A percentile compares a stretch with the other conserved stretches of the same genome.
Conservation (phyloP, 2,329 filamentous ascomycete species). For the Polychaeton citri region DNA sequence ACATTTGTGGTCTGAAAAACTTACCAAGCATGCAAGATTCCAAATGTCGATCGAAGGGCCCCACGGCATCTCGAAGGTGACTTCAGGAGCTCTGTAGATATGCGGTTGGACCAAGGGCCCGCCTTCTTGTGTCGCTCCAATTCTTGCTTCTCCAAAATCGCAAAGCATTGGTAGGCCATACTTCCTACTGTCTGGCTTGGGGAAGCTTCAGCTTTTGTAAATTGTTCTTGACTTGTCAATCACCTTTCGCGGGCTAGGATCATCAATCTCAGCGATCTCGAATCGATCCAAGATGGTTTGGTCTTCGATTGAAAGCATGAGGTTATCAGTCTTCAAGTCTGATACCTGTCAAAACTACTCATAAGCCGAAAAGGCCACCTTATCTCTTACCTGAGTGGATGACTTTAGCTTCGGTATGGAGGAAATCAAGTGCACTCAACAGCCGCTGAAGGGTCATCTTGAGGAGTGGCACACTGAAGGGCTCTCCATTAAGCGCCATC, state of each 20-base stretch:
- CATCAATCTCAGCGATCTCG: constrained; percentile 6
- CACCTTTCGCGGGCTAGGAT: constrained; percentile 8
- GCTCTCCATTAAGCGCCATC: background rate
- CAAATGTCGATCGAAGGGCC: constrained; percentile 19
- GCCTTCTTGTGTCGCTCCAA: constrained; percentile 1
- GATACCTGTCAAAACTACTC: no score
- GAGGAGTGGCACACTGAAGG: background rate
- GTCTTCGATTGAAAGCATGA: constrained; percentile 11
- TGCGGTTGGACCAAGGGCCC: constrained; percentile 8
- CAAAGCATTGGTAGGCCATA: constrained; percentile 9
- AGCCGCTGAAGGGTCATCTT: constrained; percentile 12
- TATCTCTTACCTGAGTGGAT: constrained; percentile 16
- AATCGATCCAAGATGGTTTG: constrained; percentile 7
- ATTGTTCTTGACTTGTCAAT: constrained; percentile 7
- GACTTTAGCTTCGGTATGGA: constrained; percentile 14
- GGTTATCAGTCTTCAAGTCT: constrained; percentile 11
- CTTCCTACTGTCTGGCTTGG: constrained; percentile 2
- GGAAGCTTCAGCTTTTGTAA: constrained; percentile 8
- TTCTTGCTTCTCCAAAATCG: constrained; percentile 11
- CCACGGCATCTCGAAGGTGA: constrained; percentile 19
- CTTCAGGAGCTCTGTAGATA: constrained; percentile 18
- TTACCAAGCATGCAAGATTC: constrained; percentile 18
- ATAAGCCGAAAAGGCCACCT: no score
- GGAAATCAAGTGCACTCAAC: constrained; percentile 14
- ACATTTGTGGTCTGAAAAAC: no score